These are phyloP conservation scores for Emergomyces orientalis DNA, from an alignment of 2,329 filamentous ascomycete species.

Conservation along the genomic window DNA sequence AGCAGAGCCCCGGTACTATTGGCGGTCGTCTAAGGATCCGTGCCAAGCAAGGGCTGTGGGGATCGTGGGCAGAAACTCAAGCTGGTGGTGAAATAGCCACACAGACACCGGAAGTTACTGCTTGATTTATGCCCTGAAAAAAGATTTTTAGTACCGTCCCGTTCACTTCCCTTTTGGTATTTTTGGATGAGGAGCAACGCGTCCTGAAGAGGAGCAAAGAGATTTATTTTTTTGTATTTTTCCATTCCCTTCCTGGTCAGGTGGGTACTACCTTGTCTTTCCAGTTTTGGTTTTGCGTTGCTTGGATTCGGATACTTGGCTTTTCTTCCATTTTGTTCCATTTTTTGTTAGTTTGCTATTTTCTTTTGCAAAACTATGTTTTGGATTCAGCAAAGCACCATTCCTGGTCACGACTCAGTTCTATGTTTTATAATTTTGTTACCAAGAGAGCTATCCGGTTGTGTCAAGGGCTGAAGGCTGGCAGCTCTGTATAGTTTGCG, in stretches of 20 bases:
- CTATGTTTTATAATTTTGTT: constrained; percentile 2
- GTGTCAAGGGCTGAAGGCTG: background rate
- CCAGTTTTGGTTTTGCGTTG: background rate
- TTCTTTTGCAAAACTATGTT: too few relatives aligned
- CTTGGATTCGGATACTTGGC: background rate
- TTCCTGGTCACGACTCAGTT: background rate
- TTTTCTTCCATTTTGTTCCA: background rate
- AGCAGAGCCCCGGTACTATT: constrained; percentile 64
- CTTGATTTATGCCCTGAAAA: constrained; percentile 5
- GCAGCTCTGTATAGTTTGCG: background rate
- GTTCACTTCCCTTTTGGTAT: constrained; percentile 13
- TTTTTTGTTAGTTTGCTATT: too few relatives aligned
- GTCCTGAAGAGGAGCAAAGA: background rate
- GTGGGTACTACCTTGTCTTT: background rate
- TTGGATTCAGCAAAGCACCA: background rate
- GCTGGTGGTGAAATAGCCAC: constrained; percentile 40
- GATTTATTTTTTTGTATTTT: background rate
- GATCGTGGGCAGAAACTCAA: constrained; percentile 76
- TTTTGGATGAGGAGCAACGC: constrained; percentile 18
- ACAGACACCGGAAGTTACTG: constrained; percentile 25
- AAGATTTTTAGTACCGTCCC: background rate
- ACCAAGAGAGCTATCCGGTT: background rate
- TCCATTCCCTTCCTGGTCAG: background rate
- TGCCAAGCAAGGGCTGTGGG: constrained; percentile 94
- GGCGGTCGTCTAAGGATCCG: constrained; percentile 74